These are phyloP conservation scores for Trametes cingulata DNA, from an alignment of 768 basidiomycete genomes.

Conservation along the genomic window DNA sequence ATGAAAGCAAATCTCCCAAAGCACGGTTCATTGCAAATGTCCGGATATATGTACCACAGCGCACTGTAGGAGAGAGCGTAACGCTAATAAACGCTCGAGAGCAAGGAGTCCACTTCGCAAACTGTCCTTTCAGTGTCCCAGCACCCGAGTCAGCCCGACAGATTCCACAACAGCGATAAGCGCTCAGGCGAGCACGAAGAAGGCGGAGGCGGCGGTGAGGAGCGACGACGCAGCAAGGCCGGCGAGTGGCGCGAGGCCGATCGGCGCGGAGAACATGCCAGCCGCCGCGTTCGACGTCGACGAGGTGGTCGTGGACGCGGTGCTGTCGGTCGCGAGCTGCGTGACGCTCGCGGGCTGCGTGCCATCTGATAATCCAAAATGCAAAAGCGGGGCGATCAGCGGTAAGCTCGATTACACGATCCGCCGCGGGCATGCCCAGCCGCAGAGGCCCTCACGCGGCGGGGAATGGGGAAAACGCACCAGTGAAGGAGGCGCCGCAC, in stretches of 20 bases:
- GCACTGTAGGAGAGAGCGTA: not conserved
- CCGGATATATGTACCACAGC: not conserved
- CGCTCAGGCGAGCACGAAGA: slow-evolving; percentile 26
- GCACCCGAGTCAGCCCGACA: not conserved
- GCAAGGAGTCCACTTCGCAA: not conserved
- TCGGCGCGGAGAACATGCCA: slow-evolving; percentile 3
- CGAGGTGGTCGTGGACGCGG: slow-evolving; percentile 8
- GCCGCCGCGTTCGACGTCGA: slow-evolving; percentile 12
- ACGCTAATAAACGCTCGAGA: not conserved
- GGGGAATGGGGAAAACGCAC: slow-evolving; percentile 22
- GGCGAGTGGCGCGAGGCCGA: slow-evolving; percentile 12
- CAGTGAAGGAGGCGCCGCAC: slow-evolving; percentile 35
- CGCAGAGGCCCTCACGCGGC: not conserved
- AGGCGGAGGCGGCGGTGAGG: slow-evolving; percentile 20
- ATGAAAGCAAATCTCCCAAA: not conserved
- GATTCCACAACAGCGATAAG: not conserved
- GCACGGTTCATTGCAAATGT: not conserved
- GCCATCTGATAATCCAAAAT: slow-evolving; percentile 26
- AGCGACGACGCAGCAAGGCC: slow-evolving; percentile 20
- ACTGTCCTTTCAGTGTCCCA: not conserved
- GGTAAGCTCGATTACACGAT: not conserved
- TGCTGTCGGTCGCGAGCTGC: slow-evolving; percentile 26
- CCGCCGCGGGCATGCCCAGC: not conserved
- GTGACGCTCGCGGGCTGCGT: slow-evolving; percentile 28
- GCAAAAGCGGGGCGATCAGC: not conserved